These are phyloP conservation scores for Aspergillus ibericus DNA, from an alignment of 2,329 filamentous ascomycete species.

Conservation along the genomic window DNA sequence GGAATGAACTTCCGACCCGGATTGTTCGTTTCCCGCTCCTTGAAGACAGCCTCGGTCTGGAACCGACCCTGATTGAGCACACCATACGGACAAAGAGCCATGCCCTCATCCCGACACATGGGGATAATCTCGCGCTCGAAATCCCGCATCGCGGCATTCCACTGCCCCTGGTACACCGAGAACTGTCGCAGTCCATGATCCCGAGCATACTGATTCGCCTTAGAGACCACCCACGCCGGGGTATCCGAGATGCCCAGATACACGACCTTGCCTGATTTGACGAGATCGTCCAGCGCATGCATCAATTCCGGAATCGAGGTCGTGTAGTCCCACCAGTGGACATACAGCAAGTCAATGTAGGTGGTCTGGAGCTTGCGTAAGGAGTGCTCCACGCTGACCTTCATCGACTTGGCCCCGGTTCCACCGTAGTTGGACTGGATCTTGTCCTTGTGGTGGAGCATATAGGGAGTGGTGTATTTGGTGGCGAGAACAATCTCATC, in stretches of 20 bases:
- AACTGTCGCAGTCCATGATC: slow-evolving; percentile 70
- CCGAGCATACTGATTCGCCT: slow-evolving; percentile 60
- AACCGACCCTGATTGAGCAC: slow-evolving; percentile 34
- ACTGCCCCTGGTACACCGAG: slow-evolving; percentile 66
- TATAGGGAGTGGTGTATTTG: slow-evolving; percentile 50
- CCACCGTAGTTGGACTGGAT: slow-evolving; percentile 44
- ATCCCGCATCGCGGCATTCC: slow-evolving; percentile 62
- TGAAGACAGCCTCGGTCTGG: slow-evolving; percentile 40
- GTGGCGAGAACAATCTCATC: slow-evolving; percentile 57
- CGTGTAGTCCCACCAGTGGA: slow-evolving; percentile 60
- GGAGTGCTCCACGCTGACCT: slow-evolving; percentile 27
- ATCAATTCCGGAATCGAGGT: slow-evolving; percentile 66
- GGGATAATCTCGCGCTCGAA: slow-evolving; percentile 69
- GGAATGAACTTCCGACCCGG: slow-evolving; percentile 22
- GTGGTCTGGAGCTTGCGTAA: slow-evolving; percentile 35
- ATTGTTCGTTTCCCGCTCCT: slow-evolving; percentile 27
- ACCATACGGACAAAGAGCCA: slow-evolving; percentile 58
- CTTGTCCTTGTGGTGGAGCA: slow-evolving; percentile 22
- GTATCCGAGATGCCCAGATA: slow-evolving; percentile 69
- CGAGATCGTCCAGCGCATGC: slow-evolving; percentile 64
- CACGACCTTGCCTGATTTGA: slow-evolving; percentile 61
- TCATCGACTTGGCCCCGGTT: slow-evolving; percentile 33
- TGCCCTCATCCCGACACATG: slow-evolving; percentile 63
- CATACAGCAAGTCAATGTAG: slow-evolving; percentile 37
- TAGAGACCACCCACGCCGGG: slow-evolving; percentile 62